Evolutionary conservation across 2,329 filamentous ascomycete species (phyloP).

Genomic region (Ustulina deusta): DNA sequence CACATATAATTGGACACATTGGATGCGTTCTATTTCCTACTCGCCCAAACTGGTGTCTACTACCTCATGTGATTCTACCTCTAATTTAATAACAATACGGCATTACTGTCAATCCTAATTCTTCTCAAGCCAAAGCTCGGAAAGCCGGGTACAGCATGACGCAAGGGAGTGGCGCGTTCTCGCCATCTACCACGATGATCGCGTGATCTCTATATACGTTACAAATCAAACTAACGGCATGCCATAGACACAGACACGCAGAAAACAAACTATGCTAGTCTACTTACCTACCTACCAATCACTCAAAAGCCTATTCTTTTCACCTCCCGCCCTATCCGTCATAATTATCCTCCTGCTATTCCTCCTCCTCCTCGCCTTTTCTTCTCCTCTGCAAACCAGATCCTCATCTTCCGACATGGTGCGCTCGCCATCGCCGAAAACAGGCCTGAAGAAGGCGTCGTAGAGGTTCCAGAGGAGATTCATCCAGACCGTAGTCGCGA

Average conservation of each 20-base stretch:
- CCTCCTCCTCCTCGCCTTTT: not conserved
- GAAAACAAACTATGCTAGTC: not conserved
- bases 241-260: constrained; percentile 7
- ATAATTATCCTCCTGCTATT: constrained; percentile 5
- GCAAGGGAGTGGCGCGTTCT: constrained; percentile 27
- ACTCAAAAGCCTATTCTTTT: constrained; percentile 45
- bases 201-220: constrained; percentile 35
- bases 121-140: not conserved
- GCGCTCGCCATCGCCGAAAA: constrained; percentile 90
- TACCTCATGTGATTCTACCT: not conserved
- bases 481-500: constrained; percentile 59
- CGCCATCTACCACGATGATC: constrained; percentile 36
- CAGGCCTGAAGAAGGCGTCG: constrained; percentile 69
- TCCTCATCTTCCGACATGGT: constrained; percentile 54
- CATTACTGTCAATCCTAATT: not conserved
- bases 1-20: constrained; percentile 14
- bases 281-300: constrained; percentile 45
- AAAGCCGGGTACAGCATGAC: constrained; percentile 8
- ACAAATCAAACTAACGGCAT: constrained; percentile 27
- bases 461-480: constrained; percentile 71
- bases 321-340: constrained; percentile 25
- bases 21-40: not conserved
- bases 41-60: not conserved
- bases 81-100: constrained; percentile 10
- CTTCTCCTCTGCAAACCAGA: not conserved